Conservation (phyloP, 2,329 filamentous ascomycete genomes). For the Xylariaceae sp. region DNA sequence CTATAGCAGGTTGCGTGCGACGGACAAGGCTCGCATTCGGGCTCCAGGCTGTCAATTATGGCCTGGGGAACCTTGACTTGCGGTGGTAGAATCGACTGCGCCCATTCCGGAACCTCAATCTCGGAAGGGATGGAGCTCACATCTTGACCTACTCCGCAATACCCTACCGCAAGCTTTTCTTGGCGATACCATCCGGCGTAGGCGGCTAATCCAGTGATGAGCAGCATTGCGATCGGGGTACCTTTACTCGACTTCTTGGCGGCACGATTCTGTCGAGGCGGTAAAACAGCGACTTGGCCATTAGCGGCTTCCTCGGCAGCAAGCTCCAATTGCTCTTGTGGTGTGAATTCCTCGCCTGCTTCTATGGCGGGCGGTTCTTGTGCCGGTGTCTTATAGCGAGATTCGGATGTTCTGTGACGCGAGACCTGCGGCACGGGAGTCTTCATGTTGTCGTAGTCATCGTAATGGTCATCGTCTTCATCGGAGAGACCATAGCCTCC, state of each 20-base stretch:
- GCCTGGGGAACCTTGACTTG: slow-evolving; percentile 70
- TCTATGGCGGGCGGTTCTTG: slow-evolving; percentile 47
- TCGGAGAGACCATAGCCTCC: slow-evolving; percentile 48
- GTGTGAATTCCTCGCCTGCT: slow-evolving; percentile 88
- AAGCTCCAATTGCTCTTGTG: slow-evolving; percentile 81
- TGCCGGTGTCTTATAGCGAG: slow-evolving; percentile 29
- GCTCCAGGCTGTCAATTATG: slow-evolving; percentile 66
- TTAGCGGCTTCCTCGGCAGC: slow-evolving; percentile 63
- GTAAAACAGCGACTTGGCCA: slow-evolving; percentile 46
- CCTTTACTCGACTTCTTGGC: slow-evolving; percentile 47
- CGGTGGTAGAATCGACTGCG: slow-evolving; percentile 38
- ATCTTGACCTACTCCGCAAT: slow-evolving; percentile 78
- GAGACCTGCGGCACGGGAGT: slow-evolving; percentile 46
- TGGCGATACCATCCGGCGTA: slow-evolving; percentile 85
- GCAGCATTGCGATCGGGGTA: slow-evolving; percentile 67
- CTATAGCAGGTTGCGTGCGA: slow-evolving; percentile 84
- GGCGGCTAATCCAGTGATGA: slow-evolving; percentile 66
- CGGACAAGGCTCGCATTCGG: slow-evolving; percentile 87
- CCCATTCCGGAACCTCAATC: slow-evolving; percentile 42
- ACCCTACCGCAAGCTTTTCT: slow-evolving; percentile 94
- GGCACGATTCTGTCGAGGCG: slow-evolving; percentile 36
- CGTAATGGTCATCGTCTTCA: slow-evolving; percentile 50
- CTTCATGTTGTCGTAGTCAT: slow-evolving; percentile 58
- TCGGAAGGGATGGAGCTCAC: slow-evolving; percentile 50
- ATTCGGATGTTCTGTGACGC: slow-evolving; percentile 34